Evolutionary conservation across 495 filamentous ascomycete species (phyloP).

Genomic region (Xylaria grammica): DNA sequence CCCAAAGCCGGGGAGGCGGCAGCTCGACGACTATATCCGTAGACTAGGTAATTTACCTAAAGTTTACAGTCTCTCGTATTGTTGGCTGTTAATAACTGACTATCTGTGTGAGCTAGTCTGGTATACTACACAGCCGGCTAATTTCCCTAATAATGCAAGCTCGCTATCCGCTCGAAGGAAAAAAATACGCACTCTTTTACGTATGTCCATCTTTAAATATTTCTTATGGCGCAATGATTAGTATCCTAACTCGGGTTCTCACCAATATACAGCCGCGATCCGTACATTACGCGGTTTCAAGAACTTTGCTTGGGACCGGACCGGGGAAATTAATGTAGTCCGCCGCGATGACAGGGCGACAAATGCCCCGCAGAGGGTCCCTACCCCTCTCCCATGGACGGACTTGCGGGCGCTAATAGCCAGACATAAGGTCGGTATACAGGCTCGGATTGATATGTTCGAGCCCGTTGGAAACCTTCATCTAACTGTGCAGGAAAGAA

Average conservation of each 20-base stretch:
- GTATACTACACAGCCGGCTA: constrained; percentile 1
- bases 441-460: not conserved
- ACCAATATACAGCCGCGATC: not conserved
- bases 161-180: not conserved
- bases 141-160: not conserved
- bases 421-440: not conserved
- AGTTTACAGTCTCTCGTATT: not conserved
- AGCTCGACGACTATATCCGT: not conserved
- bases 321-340: not conserved
- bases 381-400: not conserved
- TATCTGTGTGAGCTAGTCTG: not conserved
- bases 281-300: not conserved
- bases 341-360: not conserved
- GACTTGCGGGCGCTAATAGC: not conserved
- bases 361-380: not conserved
- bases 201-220: not conserved
- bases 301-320: not conserved
- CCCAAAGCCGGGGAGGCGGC: not conserved
- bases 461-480: not conserved
- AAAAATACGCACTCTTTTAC: not conserved
- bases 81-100: not conserved
- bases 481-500: not conserved
- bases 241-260: not conserved
- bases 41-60: not conserved
- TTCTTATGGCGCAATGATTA: not conserved